Evolutionary conservation across 2,329 filamentous ascomycete species (phyloP).

Genomic region (Dryadomyces quercus-mongolicae): DNA sequence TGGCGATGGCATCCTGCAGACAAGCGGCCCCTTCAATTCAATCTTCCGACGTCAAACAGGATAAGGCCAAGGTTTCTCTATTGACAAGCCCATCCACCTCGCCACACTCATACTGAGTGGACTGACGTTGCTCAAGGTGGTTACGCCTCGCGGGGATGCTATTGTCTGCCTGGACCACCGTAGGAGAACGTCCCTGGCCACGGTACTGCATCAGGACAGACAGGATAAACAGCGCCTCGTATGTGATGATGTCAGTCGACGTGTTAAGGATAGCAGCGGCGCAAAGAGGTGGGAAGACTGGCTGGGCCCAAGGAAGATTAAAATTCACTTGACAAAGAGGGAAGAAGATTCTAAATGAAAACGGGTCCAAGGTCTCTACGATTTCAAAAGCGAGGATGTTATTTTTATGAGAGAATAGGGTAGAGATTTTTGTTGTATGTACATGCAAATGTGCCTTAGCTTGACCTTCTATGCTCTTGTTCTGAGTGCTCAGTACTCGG

Average conservation of each 20-base stretch:
- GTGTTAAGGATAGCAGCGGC: neutral
- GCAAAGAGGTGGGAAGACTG: neutral
- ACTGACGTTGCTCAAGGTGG: conserved; percentile 10
- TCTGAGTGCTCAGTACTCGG: neutral
- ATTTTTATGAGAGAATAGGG: neutral
- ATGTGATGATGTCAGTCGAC: neutral
- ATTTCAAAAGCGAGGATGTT: neutral
- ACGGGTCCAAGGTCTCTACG: neutral
- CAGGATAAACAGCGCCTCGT: conserved; percentile 6
- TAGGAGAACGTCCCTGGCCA: neutral
- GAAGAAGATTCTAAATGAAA: neutral
- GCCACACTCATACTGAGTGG: conserved; percentile 11
- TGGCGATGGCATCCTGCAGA: conserved; percentile 8
- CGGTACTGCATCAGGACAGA: neutral
- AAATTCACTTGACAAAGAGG: neutral
- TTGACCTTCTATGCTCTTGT: neutral
- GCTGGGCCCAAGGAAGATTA: neutral
- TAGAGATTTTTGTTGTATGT: neutral
- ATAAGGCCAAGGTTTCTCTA: conserved; percentile 13
- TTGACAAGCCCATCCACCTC: conserved; percentile 12
- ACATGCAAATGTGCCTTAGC: too few species aligned
- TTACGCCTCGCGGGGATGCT: conserved; percentile 1
- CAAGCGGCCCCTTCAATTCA: conserved; percentile 15
- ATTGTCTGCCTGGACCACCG: conserved; percentile 2
- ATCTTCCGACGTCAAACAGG: conserved; percentile 10